phyloP scores from a whole-genome alignment of 305 asterid genomes.

The Ilex paraguariensis region DNA sequence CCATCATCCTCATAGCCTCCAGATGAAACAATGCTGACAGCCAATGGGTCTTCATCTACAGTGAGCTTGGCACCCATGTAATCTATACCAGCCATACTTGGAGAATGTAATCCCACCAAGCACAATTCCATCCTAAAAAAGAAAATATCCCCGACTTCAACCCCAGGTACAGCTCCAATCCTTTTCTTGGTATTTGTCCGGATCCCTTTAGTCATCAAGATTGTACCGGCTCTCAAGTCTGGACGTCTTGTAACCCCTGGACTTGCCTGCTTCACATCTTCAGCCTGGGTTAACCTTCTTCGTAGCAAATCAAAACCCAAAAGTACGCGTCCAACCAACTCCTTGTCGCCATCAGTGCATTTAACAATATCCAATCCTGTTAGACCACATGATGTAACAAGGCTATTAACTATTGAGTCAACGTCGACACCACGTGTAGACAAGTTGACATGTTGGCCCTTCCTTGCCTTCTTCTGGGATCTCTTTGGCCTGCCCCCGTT shows the following conservation, averaged over 20 bases:
- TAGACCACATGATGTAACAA: too few species aligned
- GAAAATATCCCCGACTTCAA: conserved; percentile 26
- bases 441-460: conserved; percentile 12
- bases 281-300: conserved; percentile 57
- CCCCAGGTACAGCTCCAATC: conserved; percentile 67
- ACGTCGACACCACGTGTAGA: too few species aligned
- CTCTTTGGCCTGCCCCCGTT: conserved; percentile 43
- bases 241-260: conserved; percentile 56
- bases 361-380: too few species aligned
- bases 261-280: conserved; percentile 44
- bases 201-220: conserved; percentile 63
- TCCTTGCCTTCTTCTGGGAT: conserved; percentile 26
- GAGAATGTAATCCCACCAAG: conserved; percentile 71
- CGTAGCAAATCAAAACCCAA: conserved; percentile 8
- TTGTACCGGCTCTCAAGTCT: conserved; percentile 56
- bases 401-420: too few species aligned
- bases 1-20: conserved; percentile 20
- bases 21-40: conserved; percentile 83
- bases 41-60: conserved; percentile 71
- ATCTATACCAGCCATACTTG: conserved; percentile 83
- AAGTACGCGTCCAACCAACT: too few species aligned
- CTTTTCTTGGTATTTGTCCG: conserved; percentile 55
- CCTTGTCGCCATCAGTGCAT: too few species aligned
- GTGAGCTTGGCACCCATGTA: conserved; percentile 17
- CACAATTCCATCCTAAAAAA: conserved; percentile 88